phyloP scores from a whole-genome alignment of 441 rosid species.

The Syzygium malaccense region DNA sequence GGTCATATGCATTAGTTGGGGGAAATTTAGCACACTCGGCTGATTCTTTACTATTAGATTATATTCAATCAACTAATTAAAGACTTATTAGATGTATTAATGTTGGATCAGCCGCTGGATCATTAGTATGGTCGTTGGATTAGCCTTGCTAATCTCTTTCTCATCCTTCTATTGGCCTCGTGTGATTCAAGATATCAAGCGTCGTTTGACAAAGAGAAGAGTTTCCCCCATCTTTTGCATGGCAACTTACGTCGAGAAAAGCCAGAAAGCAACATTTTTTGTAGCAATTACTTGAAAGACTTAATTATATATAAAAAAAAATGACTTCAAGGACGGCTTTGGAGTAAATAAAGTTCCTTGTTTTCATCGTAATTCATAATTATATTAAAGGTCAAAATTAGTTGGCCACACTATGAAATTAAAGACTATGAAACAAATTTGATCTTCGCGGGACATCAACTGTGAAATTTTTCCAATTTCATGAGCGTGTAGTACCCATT shows the following conservation, averaged over 20 bases:
- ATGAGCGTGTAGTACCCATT: no score
- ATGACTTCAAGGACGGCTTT: neutral
- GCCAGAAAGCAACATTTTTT: neutral
- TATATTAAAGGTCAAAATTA: neutral
- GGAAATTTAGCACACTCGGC: no score
- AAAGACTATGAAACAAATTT: neutral
- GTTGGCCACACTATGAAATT: neutral
- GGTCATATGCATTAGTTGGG: no score
- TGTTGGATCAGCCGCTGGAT: neutral
- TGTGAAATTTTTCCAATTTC: neutral
- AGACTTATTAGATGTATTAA: neutral
- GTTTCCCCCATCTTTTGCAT: neutral
- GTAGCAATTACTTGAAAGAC: neutral
- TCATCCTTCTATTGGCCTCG: neutral
- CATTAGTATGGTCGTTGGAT: neutral
- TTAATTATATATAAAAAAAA: neutral
- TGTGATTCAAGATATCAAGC: neutral
- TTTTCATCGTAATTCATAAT: neutral
- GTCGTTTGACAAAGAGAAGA: neutral
- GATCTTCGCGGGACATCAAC: neutral
- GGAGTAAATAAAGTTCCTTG: neutral
- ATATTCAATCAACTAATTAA: neutral
- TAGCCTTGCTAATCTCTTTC: neutral
- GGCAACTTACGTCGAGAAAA: neutral
- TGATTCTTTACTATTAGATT: no score